Evolutionary conservation across 1,284 basidiomycete genomes (phyloP), one percentile per base, ranked within the genome.

Genomic region (Lentinula novae-zelandiae): DNA sequence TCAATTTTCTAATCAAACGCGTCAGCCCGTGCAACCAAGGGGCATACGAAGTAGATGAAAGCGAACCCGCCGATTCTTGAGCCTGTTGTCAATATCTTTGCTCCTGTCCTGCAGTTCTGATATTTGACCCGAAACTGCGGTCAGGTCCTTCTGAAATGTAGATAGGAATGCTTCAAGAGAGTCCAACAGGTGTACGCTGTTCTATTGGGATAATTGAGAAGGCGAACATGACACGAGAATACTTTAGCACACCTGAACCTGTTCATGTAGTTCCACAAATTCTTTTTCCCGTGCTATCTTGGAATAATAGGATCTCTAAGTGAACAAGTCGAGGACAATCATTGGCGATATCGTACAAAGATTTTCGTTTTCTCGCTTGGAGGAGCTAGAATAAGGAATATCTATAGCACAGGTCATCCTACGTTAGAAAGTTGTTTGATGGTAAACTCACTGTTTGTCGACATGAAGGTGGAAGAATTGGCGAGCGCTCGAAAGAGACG

Each of bases 81-180:
- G 80, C 62, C 90, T 84, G 62, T 84, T 85, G 65, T 98, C 96
- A 53, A 99, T 96, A 53, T 90, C 88, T 65, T 92, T 90, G 69
- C 93, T 96, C 42, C 93, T 84, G 63, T 86, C 83, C 71, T 99
- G 96, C 27, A 99, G 81, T 65, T 96, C 92, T 0, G 93, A 90
- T 70, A 99, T 97, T 71, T 99, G 96, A 0, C 93, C 92, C 2
- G 96, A 98, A 4, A 98, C 95, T 1, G 90, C 87, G 3, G 92
- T 91, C 5, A 99, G 81, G 74, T 99, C 96, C 66, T 84, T 89
- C 73, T 98, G 95, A 69, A 99, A 99, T 0, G 93, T 96, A 1
- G 94, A 94, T 9, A 98, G 82, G 72, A 98, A 98, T 1, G 85
- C 81, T 66, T 96, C 90, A 3, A 99, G 82, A 0, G 93, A 93